Conservation (phyloP, 1,139 yeast genomes). For the Debaryomycetaceae sp. region DNA sequence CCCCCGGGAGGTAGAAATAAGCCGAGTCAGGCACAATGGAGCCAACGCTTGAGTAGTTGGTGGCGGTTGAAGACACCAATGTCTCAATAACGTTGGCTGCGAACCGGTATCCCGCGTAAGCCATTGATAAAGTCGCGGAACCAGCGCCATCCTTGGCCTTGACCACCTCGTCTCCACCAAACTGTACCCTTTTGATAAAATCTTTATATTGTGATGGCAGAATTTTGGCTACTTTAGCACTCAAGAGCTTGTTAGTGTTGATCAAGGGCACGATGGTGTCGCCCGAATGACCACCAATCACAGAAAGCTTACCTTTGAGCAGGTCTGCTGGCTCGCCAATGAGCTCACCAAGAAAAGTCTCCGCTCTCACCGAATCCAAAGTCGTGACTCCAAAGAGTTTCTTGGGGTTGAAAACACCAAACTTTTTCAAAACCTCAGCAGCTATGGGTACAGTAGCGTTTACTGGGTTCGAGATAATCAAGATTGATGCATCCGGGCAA, state of each 20-base stretch:
- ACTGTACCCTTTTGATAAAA: slow-evolving; percentile 89
- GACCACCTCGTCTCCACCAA: slow-evolving; percentile 99
- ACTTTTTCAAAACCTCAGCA: slow-evolving; percentile 84
- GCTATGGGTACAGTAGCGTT: slow-evolving; percentile 98
- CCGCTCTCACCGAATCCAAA: slow-evolving; percentile 88
- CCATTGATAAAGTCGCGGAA: slow-evolving; percentile 98
- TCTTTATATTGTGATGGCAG: slow-evolving; percentile 45
- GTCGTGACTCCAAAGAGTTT: slow-evolving; percentile 97
- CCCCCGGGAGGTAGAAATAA: slow-evolving; percentile 30
- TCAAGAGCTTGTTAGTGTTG: slow-evolving; percentile 6
- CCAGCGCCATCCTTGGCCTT: slow-evolving; percentile 99
- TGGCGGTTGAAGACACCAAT: slow-evolving; percentile 60
- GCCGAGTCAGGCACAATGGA: slow-evolving; percentile 30
- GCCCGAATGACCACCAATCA: slow-evolving; percentile 98
- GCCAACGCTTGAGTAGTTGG: slow-evolving; percentile 41
- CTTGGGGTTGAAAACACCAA: slow-evolving; percentile 86
- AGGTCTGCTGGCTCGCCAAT: slow-evolving; percentile 16
- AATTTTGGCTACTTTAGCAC: slow-evolving; percentile 23
- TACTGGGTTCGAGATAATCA: slow-evolving; percentile 94
- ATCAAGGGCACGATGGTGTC: slow-evolving; percentile 90
- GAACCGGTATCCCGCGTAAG: slow-evolving; percentile 94
- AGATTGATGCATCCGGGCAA: slow-evolving; percentile 84
- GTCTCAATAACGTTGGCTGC: slow-evolving; percentile 79
- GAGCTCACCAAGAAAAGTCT: slow-evolving; percentile 60
- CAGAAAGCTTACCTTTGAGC: slow-evolving; percentile 53